Percentiles rank a stretch among this genome's conserved stretches.
phyloP scores from a whole-genome alignment of 2,329 filamentous ascomycete species.

The Thelonectria discophora region DNA sequence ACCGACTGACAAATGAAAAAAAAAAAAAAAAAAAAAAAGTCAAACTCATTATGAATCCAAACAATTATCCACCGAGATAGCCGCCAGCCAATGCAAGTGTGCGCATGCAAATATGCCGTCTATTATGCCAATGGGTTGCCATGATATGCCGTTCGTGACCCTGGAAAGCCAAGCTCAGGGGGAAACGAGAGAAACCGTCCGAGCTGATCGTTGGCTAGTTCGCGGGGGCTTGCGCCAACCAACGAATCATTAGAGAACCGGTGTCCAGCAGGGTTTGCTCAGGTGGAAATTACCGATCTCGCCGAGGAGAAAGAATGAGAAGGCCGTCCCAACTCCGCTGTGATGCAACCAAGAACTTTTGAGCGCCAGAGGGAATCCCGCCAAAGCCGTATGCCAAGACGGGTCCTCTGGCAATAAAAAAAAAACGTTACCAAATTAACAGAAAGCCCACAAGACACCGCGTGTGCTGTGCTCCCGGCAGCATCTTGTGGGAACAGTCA shows the following conservation, averaged over 20 bases:
- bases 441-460: slow-evolving; percentile 26
- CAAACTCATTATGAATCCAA: slow-evolving; percentile 3
- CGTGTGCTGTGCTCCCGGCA: slow-evolving; percentile 33
- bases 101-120: slow-evolving; percentile 21
- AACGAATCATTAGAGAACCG: slow-evolving; percentile 1
- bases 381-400: slow-evolving; percentile 1
- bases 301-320: slow-evolving; percentile 13
- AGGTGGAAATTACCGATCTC: slow-evolving; percentile 19
- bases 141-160: slow-evolving; percentile 21
- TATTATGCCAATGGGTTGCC: slow-evolving; percentile 22
- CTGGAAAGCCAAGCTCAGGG: slow-evolving; percentile 13
- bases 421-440: slow-evolving; percentile 7
- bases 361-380: slow-evolving; percentile 34
- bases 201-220: slow-evolving; percentile 9
- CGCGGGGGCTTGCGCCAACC: slow-evolving; percentile 6
- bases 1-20: too few relatives aligned
- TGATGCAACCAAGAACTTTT: slow-evolving; percentile 39
- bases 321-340: slow-evolving; percentile 33
- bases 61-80: slow-evolving; percentile 26
- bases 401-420: slow-evolving; percentile 13
- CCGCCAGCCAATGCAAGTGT: slow-evolving; percentile 31
- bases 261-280: slow-evolving; percentile 8
- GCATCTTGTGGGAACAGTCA: slow-evolving; percentile 11
- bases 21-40: slow-evolving; percentile 7
- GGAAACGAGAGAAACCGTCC: slow-evolving; percentile 11